These are phyloP conservation scores for Agrostemma githago DNA, from an alignment of 148 eudicot species.

Conservation along the genomic window DNA sequence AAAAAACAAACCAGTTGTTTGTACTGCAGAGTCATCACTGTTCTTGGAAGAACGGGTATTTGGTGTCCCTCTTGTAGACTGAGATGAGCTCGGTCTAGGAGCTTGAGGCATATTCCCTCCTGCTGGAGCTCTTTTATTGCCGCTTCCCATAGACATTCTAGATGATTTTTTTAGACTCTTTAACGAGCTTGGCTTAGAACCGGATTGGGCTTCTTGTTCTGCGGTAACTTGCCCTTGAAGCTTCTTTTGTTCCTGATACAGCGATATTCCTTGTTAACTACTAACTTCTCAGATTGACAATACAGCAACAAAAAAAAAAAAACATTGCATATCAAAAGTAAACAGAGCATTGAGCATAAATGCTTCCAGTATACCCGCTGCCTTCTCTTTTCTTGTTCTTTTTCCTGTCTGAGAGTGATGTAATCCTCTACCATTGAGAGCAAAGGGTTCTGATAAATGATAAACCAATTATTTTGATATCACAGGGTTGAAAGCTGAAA, in stretches of 20 bases:
- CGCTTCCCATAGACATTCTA: slow-evolving; percentile 58
- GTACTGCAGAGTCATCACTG: slow-evolving; percentile 47
- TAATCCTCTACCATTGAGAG: slow-evolving; percentile 82
- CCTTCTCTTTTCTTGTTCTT: slow-evolving; percentile 72
- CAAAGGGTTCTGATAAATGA: slow-evolving; percentile 51
- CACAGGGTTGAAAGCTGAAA: not conserved
- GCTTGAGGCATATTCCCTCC: slow-evolving; percentile 60
- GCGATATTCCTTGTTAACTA: slow-evolving; percentile 4
- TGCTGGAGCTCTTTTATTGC: slow-evolving; percentile 48
- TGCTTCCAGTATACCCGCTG: slow-evolving; percentile 54
- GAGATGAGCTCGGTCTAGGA: slow-evolving; percentile 45
- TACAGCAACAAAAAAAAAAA: not conserved
- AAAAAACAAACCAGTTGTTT: slow-evolving; percentile 51
- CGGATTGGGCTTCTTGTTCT: slow-evolving; percentile 76
- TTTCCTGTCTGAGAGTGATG: slow-evolving; percentile 52
- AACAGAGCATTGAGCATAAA: not conserved
- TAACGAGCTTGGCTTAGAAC: slow-evolving; percentile 88
- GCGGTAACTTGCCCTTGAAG: slow-evolving; percentile 75
- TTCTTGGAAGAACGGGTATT: slow-evolving; percentile 55
- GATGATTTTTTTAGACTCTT: slow-evolving; percentile 69
- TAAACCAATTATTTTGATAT: slow-evolving; percentile 4
- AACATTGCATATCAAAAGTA: not conserved
- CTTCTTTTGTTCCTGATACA: slow-evolving; percentile 86
- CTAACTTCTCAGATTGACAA: not conserved
- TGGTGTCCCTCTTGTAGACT: slow-evolving; percentile 59